These are phyloP conservation scores for Fusarium sp. DNA, from an alignment of 2,329 filamentous ascomycete genomes.

Conservation along the genomic window DNA sequence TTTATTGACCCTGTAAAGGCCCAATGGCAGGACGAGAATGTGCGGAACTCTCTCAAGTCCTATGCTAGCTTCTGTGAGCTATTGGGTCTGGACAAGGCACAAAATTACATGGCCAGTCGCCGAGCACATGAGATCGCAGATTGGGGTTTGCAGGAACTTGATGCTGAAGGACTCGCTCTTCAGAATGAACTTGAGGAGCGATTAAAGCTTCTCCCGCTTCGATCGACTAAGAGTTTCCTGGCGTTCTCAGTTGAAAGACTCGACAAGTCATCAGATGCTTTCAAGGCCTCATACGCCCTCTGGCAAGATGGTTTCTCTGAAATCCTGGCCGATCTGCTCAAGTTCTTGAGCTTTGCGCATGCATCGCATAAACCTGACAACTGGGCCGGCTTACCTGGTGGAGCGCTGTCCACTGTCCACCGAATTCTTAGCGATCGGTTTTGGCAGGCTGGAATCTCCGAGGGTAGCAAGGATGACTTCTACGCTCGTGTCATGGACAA, in stretches of 20 bases:
- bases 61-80: conserved; percentile 85
- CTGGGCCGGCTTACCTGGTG: conserved; percentile 81
- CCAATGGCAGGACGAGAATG: conserved; percentile 80
- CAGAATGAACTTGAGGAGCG: conserved; percentile 84
- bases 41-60: conserved; percentile 77
- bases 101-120: conserved; percentile 80
- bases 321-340: conserved; percentile 87
- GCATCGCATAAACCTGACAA: conserved; percentile 89
- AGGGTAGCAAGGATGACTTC: conserved; percentile 95
- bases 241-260: conserved; percentile 92
- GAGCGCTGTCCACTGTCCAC: conserved; percentile 82
- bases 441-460: conserved; percentile 98
- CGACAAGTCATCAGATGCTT: conserved; percentile 78
- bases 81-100: conserved; percentile 83
- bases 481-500: conserved; percentile 92
- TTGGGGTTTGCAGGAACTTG: conserved; percentile 83
- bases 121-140: conserved; percentile 82
- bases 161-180: conserved; percentile 81
- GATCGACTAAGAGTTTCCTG: conserved; percentile 91
- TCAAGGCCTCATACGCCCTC: conserved; percentile 80
- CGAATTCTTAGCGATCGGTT: conserved; percentile 93
- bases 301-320: conserved; percentile 87
- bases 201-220: conserved; percentile 81
- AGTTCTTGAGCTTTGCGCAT: conserved; percentile 90
- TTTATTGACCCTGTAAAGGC: conserved; percentile 87